phyloP scores from a whole-genome alignment of 768 basidiomycete species.

The Amyloporia xantha region DNA sequence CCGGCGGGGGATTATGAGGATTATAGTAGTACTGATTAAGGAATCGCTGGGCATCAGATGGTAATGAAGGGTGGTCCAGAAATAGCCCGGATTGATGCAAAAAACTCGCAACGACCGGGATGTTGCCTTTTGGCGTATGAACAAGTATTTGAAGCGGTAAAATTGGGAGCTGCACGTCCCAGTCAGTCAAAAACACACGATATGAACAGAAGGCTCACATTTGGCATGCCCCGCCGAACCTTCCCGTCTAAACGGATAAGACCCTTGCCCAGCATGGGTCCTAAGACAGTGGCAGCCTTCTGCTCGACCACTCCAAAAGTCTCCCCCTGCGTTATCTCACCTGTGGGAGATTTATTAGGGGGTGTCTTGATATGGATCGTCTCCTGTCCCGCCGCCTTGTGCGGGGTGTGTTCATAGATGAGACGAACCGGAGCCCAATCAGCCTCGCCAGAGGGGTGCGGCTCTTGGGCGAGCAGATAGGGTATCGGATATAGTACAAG shows the following conservation, averaged over 20 bases:
- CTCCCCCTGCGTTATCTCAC: conserved; percentile 54
- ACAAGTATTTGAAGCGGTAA: conserved; percentile 81
- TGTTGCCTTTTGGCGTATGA: conserved; percentile 92
- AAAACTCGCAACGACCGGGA: conserved; percentile 72
- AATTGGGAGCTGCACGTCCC: conserved; percentile 58
- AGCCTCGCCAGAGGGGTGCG: conserved; percentile 30
- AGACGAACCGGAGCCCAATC: conserved; percentile 70
- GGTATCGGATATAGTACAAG: conserved; percentile 77
- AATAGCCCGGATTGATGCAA: conserved; percentile 62
- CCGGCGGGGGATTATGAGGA: conserved; percentile 79
- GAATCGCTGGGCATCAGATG: conserved; percentile 55
- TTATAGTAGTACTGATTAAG: conserved; percentile 69
- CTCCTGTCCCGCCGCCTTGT: conserved; percentile 47
- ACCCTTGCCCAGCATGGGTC: conserved; percentile 80
- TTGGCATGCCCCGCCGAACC: conserved; percentile 55
- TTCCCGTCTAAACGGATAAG: conserved; percentile 76
- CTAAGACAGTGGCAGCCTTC: conserved; percentile 71
- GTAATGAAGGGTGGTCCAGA: conserved; percentile 73
- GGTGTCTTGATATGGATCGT: conserved; percentile 78
- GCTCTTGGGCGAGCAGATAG: conserved; percentile 47
- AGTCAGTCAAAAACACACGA: conserved; percentile 13
- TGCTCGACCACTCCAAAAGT: conserved; percentile 82
- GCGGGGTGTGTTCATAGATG: conserved; percentile 60
- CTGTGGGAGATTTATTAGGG: conserved; percentile 39
- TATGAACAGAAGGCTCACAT: conserved; percentile 37